These are phyloP conservation scores for Leishmania arabica DNA, from an alignment of 208 protist species.

Conservation along the genomic window DNA sequence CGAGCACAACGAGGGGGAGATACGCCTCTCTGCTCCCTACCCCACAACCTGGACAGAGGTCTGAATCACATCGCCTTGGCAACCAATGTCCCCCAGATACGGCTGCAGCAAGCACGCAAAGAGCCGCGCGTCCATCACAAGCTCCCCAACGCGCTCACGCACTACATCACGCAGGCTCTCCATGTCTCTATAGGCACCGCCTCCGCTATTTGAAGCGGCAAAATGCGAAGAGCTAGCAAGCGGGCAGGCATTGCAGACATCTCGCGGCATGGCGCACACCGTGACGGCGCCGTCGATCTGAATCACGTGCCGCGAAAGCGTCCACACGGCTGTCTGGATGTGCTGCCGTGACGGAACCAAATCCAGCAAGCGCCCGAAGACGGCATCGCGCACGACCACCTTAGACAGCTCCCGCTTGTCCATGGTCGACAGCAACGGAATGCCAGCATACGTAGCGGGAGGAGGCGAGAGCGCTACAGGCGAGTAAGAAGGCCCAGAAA, in stretches of 20 bases:
- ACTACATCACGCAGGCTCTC: slow-evolving; percentile 8
- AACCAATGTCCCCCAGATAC: slow-evolving; percentile 28
- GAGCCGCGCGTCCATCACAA: slow-evolving; percentile 27
- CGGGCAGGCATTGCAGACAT: background rate
- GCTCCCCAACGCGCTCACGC: slow-evolving; percentile 26
- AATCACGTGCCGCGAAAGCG: slow-evolving; percentile 25
- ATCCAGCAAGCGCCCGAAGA: slow-evolving; percentile 49
- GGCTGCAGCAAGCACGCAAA: slow-evolving; percentile 37
- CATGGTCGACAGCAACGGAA: slow-evolving; percentile 40
- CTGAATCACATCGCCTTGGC: slow-evolving; percentile 6
- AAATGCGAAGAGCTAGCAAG: background rate
- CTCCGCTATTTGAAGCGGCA: background rate
- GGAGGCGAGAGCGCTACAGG: background rate
- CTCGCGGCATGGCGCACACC: slow-evolving; percentile 15
- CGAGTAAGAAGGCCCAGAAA: background rate
- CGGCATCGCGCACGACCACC: slow-evolving; percentile 49
- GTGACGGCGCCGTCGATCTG: slow-evolving; percentile 48
- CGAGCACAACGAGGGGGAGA: background rate
- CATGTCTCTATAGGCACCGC: background rate
- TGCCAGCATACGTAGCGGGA: background rate
- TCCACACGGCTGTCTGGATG: slow-evolving; percentile 43
- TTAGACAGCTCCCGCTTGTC: slow-evolving; percentile 60
- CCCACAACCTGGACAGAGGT: background rate
- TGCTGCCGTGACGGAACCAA: slow-evolving; percentile 35
- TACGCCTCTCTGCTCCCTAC: background rate